Evolutionary conservation across 106 monocot genomes (phyloP).

Genomic region (Acorus calamus): DNA sequence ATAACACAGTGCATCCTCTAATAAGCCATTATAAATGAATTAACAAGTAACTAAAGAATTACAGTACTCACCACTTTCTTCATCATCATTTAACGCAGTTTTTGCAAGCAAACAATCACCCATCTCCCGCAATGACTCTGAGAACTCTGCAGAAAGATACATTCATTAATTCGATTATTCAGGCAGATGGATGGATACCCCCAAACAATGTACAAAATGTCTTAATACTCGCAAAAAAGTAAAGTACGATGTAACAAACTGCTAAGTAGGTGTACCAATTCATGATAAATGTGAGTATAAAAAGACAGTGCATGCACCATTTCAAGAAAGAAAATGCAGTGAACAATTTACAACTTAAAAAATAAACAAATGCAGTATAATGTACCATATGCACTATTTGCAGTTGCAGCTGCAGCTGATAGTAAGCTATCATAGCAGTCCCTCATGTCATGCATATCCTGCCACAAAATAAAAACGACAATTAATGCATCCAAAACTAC

Average conservation of each 20-base stretch:
- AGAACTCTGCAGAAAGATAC: slow-evolving; percentile 49
- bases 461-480: not conserved
- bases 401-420: slow-evolving; percentile 13
- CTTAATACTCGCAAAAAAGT: not conserved
- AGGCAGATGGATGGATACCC: not conserved
- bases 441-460: slow-evolving; percentile 15
- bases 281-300: not conserved
- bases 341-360: not conserved
- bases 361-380: not conserved
- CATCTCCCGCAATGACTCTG: slow-evolving; percentile 66
- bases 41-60: not conserved
- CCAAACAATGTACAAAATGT: not conserved
- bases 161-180: not conserved
- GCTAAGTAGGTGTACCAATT: no score
- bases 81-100: slow-evolving; percentile 59
- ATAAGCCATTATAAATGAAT: not conserved
- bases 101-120: slow-evolving; percentile 67
- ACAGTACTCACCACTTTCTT: slow-evolving; percentile 57
- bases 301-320: not conserved
- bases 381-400: slow-evolving; percentile 17
- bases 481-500: not conserved
- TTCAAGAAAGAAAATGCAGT: not conserved
- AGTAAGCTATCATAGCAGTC: slow-evolving; percentile 14
- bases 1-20: no score
- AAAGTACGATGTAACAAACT: not conserved